Percentiles rank a stretch among this genome's conserved stretches.
Evolutionary conservation across 148 eudicot species (phyloP).

Genomic region (Polygonum aviculare): DNA sequence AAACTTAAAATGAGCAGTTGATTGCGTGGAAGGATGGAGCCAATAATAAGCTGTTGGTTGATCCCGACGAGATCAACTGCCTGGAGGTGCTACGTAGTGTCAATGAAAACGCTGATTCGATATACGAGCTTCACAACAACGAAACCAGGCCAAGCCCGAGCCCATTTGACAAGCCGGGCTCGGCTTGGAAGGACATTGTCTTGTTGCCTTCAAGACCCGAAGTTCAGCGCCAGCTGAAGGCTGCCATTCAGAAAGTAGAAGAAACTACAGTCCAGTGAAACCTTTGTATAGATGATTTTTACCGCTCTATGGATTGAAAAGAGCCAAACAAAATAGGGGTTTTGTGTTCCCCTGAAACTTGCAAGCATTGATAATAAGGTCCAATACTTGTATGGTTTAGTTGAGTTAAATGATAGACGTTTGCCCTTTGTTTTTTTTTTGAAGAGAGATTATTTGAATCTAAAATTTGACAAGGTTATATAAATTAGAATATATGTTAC

Average conservation of each 20-base stretch:
- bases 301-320: background rate
- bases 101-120: conserved; percentile 73
- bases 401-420: background rate
- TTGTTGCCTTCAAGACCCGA: conserved; percentile 36
- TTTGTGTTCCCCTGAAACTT: background rate
- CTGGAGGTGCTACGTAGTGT: conserved; percentile 30
- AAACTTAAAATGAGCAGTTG: conserved; percentile 33
- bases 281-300: background rate
- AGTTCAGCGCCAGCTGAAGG: conserved; percentile 40
- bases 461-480: background rate
- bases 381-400: background rate
- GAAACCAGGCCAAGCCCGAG: conserved; percentile 11
- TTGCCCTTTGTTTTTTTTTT: background rate
- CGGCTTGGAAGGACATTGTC: conserved; percentile 65
- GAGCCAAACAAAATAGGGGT: background rate
- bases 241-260: conserved; percentile 26
- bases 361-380: background rate
- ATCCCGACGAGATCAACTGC: conserved; percentile 55
- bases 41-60: conserved; percentile 56
- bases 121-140: conserved; percentile 43
- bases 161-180: conserved; percentile 28
- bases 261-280: background rate
- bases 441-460: background rate
- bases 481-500: no score
- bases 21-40: conserved; percentile 81